phyloP scores from a whole-genome alignment of 768 basidiomycete species.

The Russula sp. region DNA sequence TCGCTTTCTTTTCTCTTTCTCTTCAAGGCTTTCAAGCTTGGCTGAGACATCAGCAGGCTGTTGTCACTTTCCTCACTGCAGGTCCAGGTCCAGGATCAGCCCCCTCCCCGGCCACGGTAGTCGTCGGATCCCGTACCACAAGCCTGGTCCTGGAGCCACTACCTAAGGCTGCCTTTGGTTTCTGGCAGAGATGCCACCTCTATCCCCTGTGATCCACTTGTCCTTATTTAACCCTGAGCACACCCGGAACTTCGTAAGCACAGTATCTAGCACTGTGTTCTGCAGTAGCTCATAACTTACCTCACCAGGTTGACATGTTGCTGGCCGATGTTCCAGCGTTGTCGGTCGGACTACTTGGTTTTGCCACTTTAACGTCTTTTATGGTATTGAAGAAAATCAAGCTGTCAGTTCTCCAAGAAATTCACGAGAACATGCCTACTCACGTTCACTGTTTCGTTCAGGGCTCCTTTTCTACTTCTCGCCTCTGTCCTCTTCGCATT shows the following conservation, averaged over 20 bases:
- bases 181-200: constrained; percentile 2
- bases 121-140: not conserved
- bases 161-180: not conserved
- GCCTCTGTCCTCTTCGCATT: constrained; percentile 53
- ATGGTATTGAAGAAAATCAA: constrained; percentile 22
- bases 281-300: not conserved
- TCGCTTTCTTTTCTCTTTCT: not conserved
- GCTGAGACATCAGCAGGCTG: constrained; percentile 16
- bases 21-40: constrained; percentile 1
- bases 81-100: constrained; percentile 2
- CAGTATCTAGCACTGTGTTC: not conserved
- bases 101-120: not conserved
- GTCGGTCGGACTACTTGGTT: constrained; percentile 26
- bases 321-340: constrained; percentile 27
- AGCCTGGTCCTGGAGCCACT: not conserved
- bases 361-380: constrained; percentile 27
- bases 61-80: not conserved
- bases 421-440: not conserved
- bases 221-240: not conserved
- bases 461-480: constrained; percentile 45
- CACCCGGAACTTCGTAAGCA: constrained; percentile 3
- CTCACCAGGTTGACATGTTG: constrained; percentile 20
- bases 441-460: constrained; percentile 1
- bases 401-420: constrained; percentile 11
- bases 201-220: not conserved